Percentiles rank a stretch among this genome's conserved stretches.
phyloP scores from a whole-genome alignment of 371 early-diverging fungal species.

The Mortierella sp. region DNA sequence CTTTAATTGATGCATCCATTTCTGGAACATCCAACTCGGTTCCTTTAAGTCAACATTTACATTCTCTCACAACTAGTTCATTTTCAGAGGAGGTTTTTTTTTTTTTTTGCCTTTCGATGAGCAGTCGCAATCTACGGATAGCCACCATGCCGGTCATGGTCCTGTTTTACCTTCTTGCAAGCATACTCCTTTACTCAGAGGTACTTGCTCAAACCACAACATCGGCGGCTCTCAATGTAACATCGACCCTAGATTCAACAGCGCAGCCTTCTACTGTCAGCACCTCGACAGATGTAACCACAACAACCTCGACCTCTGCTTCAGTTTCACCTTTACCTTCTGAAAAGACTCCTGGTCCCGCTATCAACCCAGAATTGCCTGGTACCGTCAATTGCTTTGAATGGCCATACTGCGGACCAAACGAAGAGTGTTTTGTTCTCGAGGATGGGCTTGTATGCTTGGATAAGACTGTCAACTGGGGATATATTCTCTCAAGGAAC shows the following conservation, averaged over 20 bases:
- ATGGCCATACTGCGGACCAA: conserved; percentile 15
- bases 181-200: not conserved
- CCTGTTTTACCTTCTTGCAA: not conserved
- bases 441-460: conserved; percentile 43
- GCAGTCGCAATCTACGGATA: not conserved
- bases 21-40: too few relatives aligned
- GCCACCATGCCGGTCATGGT: conserved; percentile 18
- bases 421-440: conserved; percentile 47
- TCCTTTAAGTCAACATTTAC: too few relatives aligned
- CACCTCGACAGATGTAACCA: not conserved
- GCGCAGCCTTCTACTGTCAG: not conserved
- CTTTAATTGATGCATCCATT: too few relatives aligned
- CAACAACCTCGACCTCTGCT: not conserved
- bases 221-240: not conserved
- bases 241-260: not conserved
- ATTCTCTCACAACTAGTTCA: too few relatives aligned
- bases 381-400: conserved; percentile 36
- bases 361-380: conserved; percentile 28
- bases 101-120: too few relatives aligned
- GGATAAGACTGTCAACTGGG: conserved; percentile 30
- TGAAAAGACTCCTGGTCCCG: conserved; percentile 27
- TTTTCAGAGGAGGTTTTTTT: too few relatives aligned
- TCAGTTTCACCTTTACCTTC: not conserved
- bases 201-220: conserved; percentile 1
- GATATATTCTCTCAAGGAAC: conserved; percentile 47